Conservation (phyloP, 768 basidiomycete genomes). For the Ramaria sp. region DNA sequence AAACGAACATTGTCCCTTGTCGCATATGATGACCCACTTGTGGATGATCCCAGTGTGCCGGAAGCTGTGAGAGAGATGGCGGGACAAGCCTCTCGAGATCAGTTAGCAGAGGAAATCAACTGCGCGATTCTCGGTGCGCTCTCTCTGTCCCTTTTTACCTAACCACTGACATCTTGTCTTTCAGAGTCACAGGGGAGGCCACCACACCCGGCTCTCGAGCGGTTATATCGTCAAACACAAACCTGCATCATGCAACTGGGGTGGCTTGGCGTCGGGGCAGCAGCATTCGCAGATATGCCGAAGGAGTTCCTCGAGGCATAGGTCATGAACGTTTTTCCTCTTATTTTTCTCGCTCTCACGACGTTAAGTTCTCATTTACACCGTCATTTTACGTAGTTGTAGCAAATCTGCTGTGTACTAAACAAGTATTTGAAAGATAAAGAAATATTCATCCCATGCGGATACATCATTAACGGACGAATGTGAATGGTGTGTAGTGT, state of each 20-base stretch:
- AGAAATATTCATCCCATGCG: too few relatives aligned
- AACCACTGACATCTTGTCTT: not conserved
- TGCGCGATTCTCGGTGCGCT: constrained; percentile 68
- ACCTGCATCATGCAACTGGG: constrained; percentile 64
- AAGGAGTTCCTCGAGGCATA: constrained; percentile 48
- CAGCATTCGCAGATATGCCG: constrained; percentile 72
- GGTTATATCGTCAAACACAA: constrained; percentile 63
- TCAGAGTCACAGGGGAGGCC: constrained; percentile 74
- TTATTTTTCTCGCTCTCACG: not conserved
- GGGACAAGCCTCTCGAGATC: constrained; percentile 51
- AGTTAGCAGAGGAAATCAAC: constrained; percentile 69
- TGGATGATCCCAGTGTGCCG: constrained; percentile 30
- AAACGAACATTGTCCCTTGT: constrained; percentile 71
- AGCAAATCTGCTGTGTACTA: not conserved
- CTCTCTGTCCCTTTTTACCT: not conserved
- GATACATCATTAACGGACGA: too few relatives aligned
- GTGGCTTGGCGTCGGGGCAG: constrained; percentile 57
- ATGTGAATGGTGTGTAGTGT: too few relatives aligned
- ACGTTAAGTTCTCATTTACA: not conserved
- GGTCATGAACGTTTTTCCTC: not conserved
- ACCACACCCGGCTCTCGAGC: constrained; percentile 59
- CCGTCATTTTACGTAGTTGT: not conserved
- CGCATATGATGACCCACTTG: constrained; percentile 66
- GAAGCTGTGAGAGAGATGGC: constrained; percentile 58
- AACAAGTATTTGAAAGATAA: too few relatives aligned